Evolutionary conservation across 108 stramenopile genomes (phyloP), one percentile per base, ranked within the genome.

Genomic region (Parmales sp.): DNA sequence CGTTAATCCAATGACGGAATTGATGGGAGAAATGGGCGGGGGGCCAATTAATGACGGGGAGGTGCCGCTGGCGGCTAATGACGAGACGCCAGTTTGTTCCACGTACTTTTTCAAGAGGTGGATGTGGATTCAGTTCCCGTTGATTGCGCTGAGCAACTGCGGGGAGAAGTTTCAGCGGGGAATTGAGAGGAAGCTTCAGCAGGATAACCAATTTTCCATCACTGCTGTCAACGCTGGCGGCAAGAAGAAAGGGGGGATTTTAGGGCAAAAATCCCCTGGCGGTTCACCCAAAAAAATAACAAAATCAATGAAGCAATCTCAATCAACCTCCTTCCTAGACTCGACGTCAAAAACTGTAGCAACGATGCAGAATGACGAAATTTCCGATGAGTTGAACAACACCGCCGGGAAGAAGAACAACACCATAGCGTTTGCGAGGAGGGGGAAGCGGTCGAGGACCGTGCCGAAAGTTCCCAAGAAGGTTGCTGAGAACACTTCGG

Each of bases 81-180:
- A 80, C 37, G 79, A 76, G 23, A 39, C 74, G n/a, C 71, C 76
- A 16, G 37, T 71, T 29, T 74, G 73, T 45, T 69, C 79, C 23
- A 80, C 74, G 2, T 82, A 82, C 38, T 80, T 74, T 39, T 82
- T 75, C 25, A 73, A 70, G 19, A 69, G 81, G 0, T 82, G 81
- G 81, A 80, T 82, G 81, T 82, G 81, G 81, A 82, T 82, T 37
- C 76, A 82, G 54, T 82, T 77, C 63, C 81, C 81, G 7, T 72
- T 69, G 72, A 71, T 82, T 16, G 78, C 81, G 7, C 45, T 82
- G 36, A 74, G 73, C 16, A 82, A 82, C 69, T 82, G 81, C 43
- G 79, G 78, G 1, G 29, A 38, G 25, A 71, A 66, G 31, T 75
- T 54, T 45, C 16, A 66, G 45, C 11, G 28, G 20, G 75, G 74